A percentile compares a stretch with the other conserved stretches of the same genome.
Conservation (phyloP, 129 eudicot species). For the Lonicera japonica region DNA sequence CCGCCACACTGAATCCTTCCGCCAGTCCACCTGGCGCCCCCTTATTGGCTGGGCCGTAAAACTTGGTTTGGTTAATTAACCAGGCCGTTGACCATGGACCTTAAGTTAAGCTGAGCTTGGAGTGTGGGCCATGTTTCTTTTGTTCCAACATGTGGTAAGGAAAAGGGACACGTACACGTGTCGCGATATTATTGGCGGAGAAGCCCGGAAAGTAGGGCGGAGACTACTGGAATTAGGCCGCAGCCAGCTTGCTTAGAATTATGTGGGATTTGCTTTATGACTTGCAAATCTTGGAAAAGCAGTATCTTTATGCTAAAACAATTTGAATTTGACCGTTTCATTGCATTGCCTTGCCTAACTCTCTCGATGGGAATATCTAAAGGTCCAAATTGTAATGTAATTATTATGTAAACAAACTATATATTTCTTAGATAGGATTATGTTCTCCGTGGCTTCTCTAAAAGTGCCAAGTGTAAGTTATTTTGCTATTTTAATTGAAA, state of each 20-base stretch:
- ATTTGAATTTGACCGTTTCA: conserved; percentile 13
- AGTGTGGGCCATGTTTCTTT: conserved; percentile 30
- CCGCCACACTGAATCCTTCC: too few relatives aligned
- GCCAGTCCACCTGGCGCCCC: too few relatives aligned
- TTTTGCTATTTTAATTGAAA: too few relatives aligned
- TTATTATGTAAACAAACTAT: background rate
- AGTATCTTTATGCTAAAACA: background rate
- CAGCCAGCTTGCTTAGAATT: conserved; percentile 10
- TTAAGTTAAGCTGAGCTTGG: conserved; percentile 11
- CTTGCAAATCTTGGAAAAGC: conserved; percentile 12
- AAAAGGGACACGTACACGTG: conserved; percentile 16
- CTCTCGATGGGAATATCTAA: too few relatives aligned
- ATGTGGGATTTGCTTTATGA: conserved; percentile 12
- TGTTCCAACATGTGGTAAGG: conserved; percentile 28
- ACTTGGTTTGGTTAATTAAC: conserved; percentile 21
- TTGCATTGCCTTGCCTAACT: conserved; percentile 23
- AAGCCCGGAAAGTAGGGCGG: conserved; percentile 14
- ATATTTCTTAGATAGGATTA: background rate
- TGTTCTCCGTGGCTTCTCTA: conserved; percentile 1
- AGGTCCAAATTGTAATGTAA: background rate
- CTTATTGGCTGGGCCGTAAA: background rate
- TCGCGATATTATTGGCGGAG: background rate
- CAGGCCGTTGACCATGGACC: background rate
- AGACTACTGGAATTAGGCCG: conserved; percentile 17
- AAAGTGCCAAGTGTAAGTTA: too few relatives aligned